Base-by-base conservation (phyloP, 352 stramenopile species). In the Phytophthora lateralis region DNA sequence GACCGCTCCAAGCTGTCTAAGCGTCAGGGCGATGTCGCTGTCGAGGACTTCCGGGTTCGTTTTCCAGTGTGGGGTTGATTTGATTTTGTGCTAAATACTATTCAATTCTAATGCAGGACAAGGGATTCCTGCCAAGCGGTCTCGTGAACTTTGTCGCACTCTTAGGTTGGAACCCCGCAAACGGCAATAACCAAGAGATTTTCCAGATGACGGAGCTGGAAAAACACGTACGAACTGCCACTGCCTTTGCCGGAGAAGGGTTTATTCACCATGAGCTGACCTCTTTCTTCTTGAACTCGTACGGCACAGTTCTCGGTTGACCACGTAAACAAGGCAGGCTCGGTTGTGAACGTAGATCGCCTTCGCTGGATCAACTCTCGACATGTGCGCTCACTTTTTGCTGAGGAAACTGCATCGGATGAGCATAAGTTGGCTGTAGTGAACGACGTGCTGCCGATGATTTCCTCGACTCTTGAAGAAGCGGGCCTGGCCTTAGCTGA, bases 1-100 rank as follows among this genome's bases (percentile, higher is more conserved):
- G 96, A 99, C 53, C 91, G 97, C 24, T 97, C 97, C 42, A 99
- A 99, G 71, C 75, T 99, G n/a, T 98, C 89, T 8, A 99, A 99
- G 80, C 84, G 97, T 58, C 97, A 99, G 69, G 97, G 97, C 42
- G 97, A 98, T 38, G 98, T 98, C 17, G 97, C 91, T 0, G 98
- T 98, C 45, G 93, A 98, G 63, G 96, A 99, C 74, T 99, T 99
- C 59, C 82, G 89, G n/a, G 87, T 95, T 59, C 35, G 80, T 78
- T 20, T 26, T 10, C 10, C 2, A 3, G 34, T 17, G 38, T 24
- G 20, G n/a, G 2, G 6, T 45, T 45, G 18, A 26, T 26, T 45
- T 45, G 15, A 17, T 45, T 41, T 18, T 45, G 17, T 3, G 11
- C 2, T 45, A 26, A 45, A n/a, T 45, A 27, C 18, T 20, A 20